Conservation (phyloP, 768 basidiomycete genomes). For the Podaxis rugospora region DNA sequence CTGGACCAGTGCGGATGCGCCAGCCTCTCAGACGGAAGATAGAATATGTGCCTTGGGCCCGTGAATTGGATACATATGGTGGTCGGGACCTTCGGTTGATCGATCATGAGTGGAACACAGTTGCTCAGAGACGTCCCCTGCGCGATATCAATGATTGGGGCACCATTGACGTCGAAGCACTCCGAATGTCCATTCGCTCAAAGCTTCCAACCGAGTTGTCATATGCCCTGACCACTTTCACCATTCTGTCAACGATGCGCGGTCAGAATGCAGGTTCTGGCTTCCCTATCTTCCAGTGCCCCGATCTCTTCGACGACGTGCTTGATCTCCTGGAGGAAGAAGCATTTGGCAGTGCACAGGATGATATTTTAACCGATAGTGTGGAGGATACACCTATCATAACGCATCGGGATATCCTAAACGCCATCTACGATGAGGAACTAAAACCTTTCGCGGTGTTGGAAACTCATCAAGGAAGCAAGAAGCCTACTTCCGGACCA, state of each 20-base stretch:
- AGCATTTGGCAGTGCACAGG: conserved; percentile 56
- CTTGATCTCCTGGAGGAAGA: conserved; percentile 83
- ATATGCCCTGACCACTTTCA: conserved; percentile 85
- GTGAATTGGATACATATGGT: conserved; percentile 71
- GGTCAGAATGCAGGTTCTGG: conserved; percentile 59
- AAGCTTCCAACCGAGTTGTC: conserved; percentile 80
- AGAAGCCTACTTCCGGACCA: conserved; percentile 48
- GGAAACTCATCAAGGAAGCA: conserved; percentile 40
- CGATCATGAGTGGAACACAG: conserved; percentile 52
- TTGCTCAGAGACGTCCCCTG: conserved; percentile 51
- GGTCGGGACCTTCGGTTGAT: conserved; percentile 75
- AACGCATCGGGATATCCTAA: conserved; percentile 65
- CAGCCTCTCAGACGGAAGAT: conserved; percentile 73
- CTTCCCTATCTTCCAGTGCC: conserved; percentile 72
- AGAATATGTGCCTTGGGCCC: conserved; percentile 80
- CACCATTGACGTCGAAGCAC: conserved; percentile 83
- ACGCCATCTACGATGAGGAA: conserved; percentile 53
- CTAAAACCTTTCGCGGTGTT: conserved; percentile 58
- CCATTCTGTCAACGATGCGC: conserved; percentile 74
- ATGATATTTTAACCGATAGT: conserved; percentile 24
- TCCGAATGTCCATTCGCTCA: conserved; percentile 90
- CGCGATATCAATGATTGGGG: conserved; percentile 85
- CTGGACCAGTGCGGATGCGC: conserved; percentile 29
- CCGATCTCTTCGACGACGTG: conserved; percentile 81
- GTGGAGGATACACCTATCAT: conserved; percentile 30